These are phyloP conservation scores for Fusarium secorum DNA, from an alignment of 2,329 filamentous ascomycete species.

Conservation along the genomic window DNA sequence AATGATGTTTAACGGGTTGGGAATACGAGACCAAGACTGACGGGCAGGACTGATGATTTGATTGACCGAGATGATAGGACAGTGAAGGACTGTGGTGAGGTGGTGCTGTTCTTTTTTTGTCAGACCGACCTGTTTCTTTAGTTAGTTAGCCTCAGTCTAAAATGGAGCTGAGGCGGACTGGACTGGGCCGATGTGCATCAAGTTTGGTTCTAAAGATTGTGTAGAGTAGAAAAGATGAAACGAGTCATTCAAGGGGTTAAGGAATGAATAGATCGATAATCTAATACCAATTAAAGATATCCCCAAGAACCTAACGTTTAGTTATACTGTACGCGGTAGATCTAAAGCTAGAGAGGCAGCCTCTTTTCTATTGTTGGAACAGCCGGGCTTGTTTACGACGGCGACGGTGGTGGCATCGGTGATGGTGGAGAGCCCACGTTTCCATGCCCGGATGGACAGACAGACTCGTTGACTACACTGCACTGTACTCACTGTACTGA, in stretches of 20 bases:
- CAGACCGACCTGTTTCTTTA: neutral
- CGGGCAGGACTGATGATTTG: conserved; percentile 1
- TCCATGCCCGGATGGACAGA: neutral
- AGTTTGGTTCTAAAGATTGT: neutral
- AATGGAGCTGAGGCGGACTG: conserved; percentile 24
- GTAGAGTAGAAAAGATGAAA: neutral
- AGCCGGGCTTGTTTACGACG: conserved; percentile 24
- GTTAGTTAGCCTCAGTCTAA: conserved; percentile 18
- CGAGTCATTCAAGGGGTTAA: neutral
- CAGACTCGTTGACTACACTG: neutral
- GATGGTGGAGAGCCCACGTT: conserved; percentile 6
- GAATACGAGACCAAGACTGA: conserved; percentile 41
- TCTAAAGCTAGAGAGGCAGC: conserved; percentile 26
- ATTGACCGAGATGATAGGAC: conserved; percentile 14
- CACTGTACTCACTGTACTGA: neutral
- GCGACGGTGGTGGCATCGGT: conserved; percentile 32
- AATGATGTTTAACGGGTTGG: conserved; percentile 31
- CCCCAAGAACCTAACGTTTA: neutral
- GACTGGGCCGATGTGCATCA: conserved; percentile 14
- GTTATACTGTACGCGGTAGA: conserved; percentile 12
- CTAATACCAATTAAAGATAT: neutral
- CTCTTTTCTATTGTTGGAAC: conserved; percentile 36
- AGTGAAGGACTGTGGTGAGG: conserved; percentile 11
- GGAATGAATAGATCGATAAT: neutral
- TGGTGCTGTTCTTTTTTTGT: conserved; percentile 26